Conservation (phyloP, 345 rosid genomes). For the Gossypium turneri region DNA sequence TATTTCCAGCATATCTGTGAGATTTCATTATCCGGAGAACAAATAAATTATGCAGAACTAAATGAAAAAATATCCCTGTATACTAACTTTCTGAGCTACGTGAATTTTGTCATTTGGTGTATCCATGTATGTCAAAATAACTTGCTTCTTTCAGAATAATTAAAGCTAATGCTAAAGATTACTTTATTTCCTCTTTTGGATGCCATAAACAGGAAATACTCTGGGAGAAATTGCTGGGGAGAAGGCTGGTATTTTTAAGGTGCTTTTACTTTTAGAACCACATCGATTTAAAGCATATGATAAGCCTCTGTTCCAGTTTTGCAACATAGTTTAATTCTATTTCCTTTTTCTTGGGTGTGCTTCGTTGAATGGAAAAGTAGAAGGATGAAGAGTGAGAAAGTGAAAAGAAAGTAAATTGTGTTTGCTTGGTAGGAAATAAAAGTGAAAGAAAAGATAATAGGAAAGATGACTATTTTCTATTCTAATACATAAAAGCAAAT, state of each 20-base stretch:
- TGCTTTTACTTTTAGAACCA: slow-evolving; percentile 26
- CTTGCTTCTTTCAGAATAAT: slow-evolving; percentile 2
- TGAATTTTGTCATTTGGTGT: neutral
- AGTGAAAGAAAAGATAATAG: too few species aligned
- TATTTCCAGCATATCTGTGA: neutral
- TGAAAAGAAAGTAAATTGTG: too few species aligned
- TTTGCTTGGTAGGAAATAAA: too few species aligned
- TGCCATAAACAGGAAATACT: slow-evolving; percentile 67
- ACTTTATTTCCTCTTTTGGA: slow-evolving; percentile 21
- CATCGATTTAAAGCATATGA: slow-evolving; percentile 4
- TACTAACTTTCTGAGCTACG: neutral
- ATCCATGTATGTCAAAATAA: neutral
- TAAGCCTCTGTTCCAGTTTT: neutral
- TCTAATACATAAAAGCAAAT: too few species aligned
- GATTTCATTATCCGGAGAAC: neutral
- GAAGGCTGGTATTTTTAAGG: slow-evolving; percentile 98
- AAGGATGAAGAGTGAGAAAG: too few species aligned
- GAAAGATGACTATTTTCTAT: too few species aligned
- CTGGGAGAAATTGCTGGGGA: slow-evolving; percentile 95
- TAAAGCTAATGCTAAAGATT: slow-evolving; percentile 5
- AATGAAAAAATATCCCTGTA: neutral
- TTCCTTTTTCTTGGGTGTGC: neutral
- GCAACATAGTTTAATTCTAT: neutral
- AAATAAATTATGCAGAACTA: neutral
- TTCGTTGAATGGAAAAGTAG: too few species aligned